Percentiles rank a stretch among this genome's conserved stretches.
Evolutionary conservation across 768 basidiomycete genomes (phyloP).

Genomic region (Guyanaporus albipodus): DNA sequence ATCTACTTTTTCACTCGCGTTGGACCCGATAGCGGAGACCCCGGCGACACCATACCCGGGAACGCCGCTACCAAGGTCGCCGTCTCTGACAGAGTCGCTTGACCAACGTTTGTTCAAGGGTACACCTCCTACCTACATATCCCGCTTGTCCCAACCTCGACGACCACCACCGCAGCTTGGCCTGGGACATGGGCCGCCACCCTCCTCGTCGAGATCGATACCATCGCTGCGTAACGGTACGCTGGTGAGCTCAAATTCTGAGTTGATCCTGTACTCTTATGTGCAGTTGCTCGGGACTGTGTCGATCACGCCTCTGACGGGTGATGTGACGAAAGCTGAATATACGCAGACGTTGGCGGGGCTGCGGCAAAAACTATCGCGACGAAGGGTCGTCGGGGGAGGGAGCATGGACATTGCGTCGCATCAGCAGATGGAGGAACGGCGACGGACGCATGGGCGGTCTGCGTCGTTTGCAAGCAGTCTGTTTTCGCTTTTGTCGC

Average conservation of each 20-base stretch:
- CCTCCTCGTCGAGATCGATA: constrained; percentile 13
- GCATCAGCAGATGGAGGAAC: constrained; percentile 20
- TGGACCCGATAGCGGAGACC: constrained; percentile 47
- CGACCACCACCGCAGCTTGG: constrained; percentile 41
- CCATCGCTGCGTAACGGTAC: constrained; percentile 37
- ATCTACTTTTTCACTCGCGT: constrained; percentile 44
- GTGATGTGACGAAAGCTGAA: constrained; percentile 38
- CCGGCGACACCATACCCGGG: constrained; percentile 36
- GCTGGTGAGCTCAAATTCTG: constrained; percentile 49
- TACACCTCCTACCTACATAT: constrained; percentile 35
- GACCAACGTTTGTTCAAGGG: constrained; percentile 21
- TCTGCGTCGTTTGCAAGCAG: constrained; percentile 52
- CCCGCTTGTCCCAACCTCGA: constrained; percentile 20
- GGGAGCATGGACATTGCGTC: constrained; percentile 78
- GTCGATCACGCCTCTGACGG: constrained; percentile 48
- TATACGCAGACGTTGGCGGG: constrained; percentile 43
- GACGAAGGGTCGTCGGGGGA: constrained; percentile 46
- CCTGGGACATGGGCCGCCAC: constrained; percentile 44
- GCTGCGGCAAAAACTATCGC: constrained; percentile 49
- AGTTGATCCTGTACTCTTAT: constrained; percentile 81
- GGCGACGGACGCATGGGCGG: constrained; percentile 41
- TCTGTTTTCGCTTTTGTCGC: constrained; percentile 45
- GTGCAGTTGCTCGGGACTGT: constrained; percentile 73
- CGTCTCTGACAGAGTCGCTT: constrained; percentile 27
- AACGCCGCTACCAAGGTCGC: constrained; percentile 32